Evolutionary conservation across 2,329 filamentous ascomycete genomes (phyloP), one percentile per base, ranked within the genome.

Genomic region (Aspergillus novoparasiticus): DNA sequence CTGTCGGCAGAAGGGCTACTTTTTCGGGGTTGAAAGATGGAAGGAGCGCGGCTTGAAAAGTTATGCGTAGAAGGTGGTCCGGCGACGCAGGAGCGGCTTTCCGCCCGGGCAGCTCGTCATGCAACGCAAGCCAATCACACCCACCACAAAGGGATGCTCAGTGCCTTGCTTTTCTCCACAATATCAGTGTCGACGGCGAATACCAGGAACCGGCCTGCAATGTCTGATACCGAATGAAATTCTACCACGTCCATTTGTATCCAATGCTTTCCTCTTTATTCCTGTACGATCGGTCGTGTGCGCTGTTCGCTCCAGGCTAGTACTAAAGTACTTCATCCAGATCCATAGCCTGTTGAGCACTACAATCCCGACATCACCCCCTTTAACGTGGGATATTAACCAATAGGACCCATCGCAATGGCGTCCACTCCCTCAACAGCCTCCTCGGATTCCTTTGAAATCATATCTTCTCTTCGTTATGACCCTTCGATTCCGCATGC

Each of bases 381-480:
- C 14, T 54, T n/a, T 10, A 53, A 54, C 5, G n/a, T 34, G 12
- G 10, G 2, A 36, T 23, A 14, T 39, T 28, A 55, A 28, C 50
- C 50, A 53, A 36, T 51, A 36, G 21, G 16, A 55, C 32, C 19
- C 21, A 9, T 39, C 32, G 34, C 11, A 39, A 55, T 55, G 51
- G 28, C 26, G 11, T 30, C 43, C 23, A 43, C 23, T 34, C 51
- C 26, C 46, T 48, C 51, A 69, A 71, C 54, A 71, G 79, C 66
- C 63, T 57, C 59, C n/a, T 66, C 59, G 60, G 58, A 65, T 16
- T 62, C 60, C 2, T 90, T 93, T 68, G 79, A 84, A 55, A 79
- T 94, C 36, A 90, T 92, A 72, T 90, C 89, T 3, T 90, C 91
- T 1, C 81, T 93, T 61, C 89, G 91, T 59, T 92, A 89, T 74